A percentile compares a stretch with the other conserved stretches of the same genome.
Conservation (phyloP, 2,329 filamentous ascomycete genomes). For the Passalora sequoiae region DNA sequence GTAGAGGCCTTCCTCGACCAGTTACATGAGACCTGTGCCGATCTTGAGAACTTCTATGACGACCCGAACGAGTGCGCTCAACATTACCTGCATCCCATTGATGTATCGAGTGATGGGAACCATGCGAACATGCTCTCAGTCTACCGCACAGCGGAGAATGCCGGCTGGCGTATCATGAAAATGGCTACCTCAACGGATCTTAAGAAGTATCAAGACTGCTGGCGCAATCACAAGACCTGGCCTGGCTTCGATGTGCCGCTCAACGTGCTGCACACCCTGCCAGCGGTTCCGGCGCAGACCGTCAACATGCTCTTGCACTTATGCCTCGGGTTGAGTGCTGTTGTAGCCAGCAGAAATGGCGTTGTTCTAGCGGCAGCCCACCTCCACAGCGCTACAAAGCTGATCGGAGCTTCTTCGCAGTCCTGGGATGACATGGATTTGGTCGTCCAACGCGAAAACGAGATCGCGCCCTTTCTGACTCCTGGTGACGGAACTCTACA, state of each 20-base stretch:
- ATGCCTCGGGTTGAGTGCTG: neutral
- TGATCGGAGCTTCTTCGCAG: neutral
- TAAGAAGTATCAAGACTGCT: neutral
- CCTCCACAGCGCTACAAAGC: neutral
- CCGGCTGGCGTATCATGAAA: no score
- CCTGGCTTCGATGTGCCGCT: constrained; percentile 3
- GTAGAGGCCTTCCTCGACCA: neutral
- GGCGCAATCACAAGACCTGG: neutral
- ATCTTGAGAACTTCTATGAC: no score
- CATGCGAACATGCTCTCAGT: no score
- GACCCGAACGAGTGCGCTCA: no score
- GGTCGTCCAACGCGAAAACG: neutral
- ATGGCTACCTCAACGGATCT: no score
- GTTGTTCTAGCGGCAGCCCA: constrained; percentile 1
- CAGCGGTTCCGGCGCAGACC: neutral
- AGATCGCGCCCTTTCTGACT: neutral
- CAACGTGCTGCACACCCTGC: neutral
- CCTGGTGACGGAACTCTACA: neutral
- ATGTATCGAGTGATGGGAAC: no score
- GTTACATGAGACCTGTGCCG: no score
- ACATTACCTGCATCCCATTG: no score
- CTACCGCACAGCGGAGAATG: no score
- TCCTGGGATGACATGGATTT: constrained; percentile 3
- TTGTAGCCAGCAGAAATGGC: neutral
- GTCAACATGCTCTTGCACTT: neutral